A percentile compares a stretch with the other conserved stretches of the same genome.
Evolutionary conservation across 257 asterid species (phyloP).

Genomic region (Solanum sitiens): DNA sequence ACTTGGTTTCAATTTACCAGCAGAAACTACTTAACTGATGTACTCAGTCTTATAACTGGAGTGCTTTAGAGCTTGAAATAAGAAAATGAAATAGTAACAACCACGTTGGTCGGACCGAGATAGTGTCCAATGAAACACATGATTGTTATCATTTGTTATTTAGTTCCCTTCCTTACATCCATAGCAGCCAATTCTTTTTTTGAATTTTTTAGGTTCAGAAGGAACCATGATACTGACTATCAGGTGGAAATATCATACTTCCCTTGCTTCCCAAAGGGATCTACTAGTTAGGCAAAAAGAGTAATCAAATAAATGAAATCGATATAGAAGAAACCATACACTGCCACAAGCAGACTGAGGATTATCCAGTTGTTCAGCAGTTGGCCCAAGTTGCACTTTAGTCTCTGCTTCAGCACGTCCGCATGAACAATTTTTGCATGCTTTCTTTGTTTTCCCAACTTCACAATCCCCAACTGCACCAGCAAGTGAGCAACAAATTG

Average conservation of each 20-base stretch:
- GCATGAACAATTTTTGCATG: conserved; percentile 90
- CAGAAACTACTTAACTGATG: background rate
- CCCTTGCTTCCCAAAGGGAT: background rate
- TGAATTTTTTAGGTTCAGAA: background rate
- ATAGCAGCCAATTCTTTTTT: background rate
- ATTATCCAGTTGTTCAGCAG: conserved; percentile 65
- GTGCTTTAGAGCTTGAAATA: background rate
- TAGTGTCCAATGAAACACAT: background rate
- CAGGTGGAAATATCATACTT: background rate
- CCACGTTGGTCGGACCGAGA: background rate
- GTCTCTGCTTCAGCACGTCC: conserved; percentile 91
- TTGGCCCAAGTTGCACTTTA: conserved; percentile 76
- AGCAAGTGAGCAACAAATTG: background rate
- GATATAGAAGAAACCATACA: conserved; percentile 26
- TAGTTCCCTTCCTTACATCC: background rate
- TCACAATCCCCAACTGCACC: conserved; percentile 65
- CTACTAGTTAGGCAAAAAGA: background rate
- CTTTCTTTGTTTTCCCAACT: conserved; percentile 75
- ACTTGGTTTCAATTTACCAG: background rate
- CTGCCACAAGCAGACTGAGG: conserved; percentile 97
- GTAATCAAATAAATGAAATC: background rate
- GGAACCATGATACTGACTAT: background rate
- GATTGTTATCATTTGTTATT: background rate
- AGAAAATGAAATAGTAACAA: background rate
- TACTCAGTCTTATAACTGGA: background rate